These are phyloP conservation scores for Neospora caninum DNA, from an alignment of 169 alveolate species.

Conservation along the genomic window DNA sequence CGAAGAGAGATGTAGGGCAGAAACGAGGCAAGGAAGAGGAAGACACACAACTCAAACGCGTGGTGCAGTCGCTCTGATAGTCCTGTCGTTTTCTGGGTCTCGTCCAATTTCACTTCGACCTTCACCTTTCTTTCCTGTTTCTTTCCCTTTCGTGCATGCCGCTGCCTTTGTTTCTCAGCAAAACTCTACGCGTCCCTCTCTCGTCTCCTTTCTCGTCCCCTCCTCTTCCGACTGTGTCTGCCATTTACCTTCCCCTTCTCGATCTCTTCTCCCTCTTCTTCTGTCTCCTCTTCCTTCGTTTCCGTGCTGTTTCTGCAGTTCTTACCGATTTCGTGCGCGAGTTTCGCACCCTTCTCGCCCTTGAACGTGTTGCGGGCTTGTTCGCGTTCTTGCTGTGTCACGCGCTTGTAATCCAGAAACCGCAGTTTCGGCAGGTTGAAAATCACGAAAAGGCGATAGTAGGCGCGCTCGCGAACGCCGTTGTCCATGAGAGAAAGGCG, in stretches of 20 bases:
- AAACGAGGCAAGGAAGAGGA: no score
- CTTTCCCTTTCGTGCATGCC: background rate
- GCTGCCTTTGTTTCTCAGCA: background rate
- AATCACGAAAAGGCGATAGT: slow-evolving; percentile 77
- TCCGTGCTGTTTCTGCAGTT: background rate
- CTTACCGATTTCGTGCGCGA: slow-evolving; percentile 47
- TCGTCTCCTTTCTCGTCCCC: background rate
- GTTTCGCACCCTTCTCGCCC: slow-evolving; percentile 66
- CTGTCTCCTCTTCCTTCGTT: background rate
- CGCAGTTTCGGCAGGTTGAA: slow-evolving; percentile 78
- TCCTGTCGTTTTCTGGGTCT: background rate
- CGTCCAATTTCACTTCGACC: no score
- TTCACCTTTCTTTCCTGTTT: background rate
- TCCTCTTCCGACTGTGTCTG: background rate
- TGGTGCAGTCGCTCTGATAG: no score
- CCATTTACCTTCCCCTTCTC: background rate
- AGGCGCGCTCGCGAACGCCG: slow-evolving; percentile 75
- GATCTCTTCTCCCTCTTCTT: background rate
- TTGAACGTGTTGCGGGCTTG: slow-evolving; percentile 67
- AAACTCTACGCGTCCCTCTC: background rate
- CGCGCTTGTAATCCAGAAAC: slow-evolving; percentile 77
- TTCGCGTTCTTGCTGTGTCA: slow-evolving; percentile 78
- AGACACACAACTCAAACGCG: no score
- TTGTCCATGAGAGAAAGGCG: slow-evolving; percentile 74
- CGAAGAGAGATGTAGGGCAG: no score